A percentile compares a stretch with the other conserved stretches of the same genome.
Evolutionary conservation across 371 early-diverging fungal genomes (phyloP).

Genomic region (Apophysomyces trapeziformis): DNA sequence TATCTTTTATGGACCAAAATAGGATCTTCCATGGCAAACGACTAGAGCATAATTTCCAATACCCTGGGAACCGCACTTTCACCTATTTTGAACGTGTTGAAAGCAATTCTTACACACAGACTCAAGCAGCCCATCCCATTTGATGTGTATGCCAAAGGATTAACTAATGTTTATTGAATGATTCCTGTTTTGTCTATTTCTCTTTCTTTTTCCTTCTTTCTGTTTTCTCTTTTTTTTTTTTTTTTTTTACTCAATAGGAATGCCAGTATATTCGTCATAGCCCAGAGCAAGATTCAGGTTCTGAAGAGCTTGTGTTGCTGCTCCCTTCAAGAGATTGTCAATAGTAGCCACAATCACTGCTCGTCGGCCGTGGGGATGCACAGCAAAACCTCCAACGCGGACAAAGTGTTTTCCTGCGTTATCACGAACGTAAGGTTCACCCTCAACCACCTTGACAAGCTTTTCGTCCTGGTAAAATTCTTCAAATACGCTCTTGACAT

Average conservation of each 20-base stretch:
- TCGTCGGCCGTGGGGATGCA: slow-evolving; percentile 78
- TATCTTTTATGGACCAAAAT: too few species aligned
- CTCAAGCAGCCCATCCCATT: too few species aligned
- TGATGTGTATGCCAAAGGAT: too few species aligned
- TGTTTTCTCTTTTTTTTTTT: not conserved
- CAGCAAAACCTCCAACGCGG: slow-evolving; percentile 90
- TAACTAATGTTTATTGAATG: not conserved
- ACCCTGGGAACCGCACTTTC: too few species aligned
- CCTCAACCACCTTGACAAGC: slow-evolving; percentile 77
- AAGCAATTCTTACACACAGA: too few species aligned
- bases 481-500: slow-evolving; percentile 72
- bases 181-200: not conserved
- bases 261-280: slow-evolving; percentile 84
- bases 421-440: slow-evolving; percentile 86
- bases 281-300: slow-evolving; percentile 81
- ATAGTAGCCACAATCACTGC: slow-evolving; percentile 93
- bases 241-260: slow-evolving; percentile 57
- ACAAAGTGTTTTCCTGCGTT: slow-evolving; percentile 88
- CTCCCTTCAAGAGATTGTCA: slow-evolving; percentile 96
- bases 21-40: too few species aligned
- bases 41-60: too few species aligned
- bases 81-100: too few species aligned
- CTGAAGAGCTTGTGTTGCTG: slow-evolving; percentile 96
- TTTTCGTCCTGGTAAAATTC: slow-evolving; percentile 78
- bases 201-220: not conserved